Evolutionary conservation across 163 green algal species (phyloP).

Genomic region (Trebouxiophyceae sp.): DNA sequence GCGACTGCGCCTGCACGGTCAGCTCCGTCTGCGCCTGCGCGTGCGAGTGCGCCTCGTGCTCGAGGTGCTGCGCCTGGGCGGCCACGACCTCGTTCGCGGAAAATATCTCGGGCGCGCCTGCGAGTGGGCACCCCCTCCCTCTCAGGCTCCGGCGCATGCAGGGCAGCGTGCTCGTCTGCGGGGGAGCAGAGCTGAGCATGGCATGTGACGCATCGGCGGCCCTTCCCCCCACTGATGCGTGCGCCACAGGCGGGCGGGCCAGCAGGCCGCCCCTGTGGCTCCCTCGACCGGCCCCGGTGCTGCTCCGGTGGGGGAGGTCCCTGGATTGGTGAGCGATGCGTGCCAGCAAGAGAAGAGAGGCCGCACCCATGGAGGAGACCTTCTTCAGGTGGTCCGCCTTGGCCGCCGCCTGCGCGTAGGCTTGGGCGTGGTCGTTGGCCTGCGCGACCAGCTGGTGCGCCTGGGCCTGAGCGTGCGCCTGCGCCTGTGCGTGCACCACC

Average conservation of each 20-base stretch:
- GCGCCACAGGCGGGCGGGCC: background rate
- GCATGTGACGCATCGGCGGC: background rate
- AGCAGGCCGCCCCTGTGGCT: background rate
- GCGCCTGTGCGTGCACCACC: constrained; percentile 19
- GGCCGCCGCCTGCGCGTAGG: constrained; percentile 10
- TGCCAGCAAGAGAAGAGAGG: background rate
- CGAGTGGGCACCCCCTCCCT: no score
- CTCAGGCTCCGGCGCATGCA: no score
- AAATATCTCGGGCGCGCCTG: no score
- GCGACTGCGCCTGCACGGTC: constrained; percentile 13
- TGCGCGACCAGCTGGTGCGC: constrained; percentile 21
- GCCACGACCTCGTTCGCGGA: constrained; percentile 6
- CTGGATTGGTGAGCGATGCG: background rate
- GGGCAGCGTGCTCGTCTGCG: no score
- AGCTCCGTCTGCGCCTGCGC: constrained; percentile 23
- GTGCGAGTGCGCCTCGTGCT: constrained; percentile 16
- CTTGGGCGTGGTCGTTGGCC: constrained; percentile 22
- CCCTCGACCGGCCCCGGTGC: no score
- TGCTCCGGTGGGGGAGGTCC: background rate
- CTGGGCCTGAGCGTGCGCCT: constrained; percentile 17
- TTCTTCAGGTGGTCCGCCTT: constrained; percentile 17
- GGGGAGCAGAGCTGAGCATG: no score
- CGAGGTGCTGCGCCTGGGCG: constrained; percentile 15
- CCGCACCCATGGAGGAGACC: constrained; percentile 2
- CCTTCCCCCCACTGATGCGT: background rate